Percentiles rank a stretch among this genome's conserved stretches.
These are phyloP conservation scores for Castanopsis chinensis DNA, from an alignment of 306 rosid species.

Conservation along the genomic window DNA sequence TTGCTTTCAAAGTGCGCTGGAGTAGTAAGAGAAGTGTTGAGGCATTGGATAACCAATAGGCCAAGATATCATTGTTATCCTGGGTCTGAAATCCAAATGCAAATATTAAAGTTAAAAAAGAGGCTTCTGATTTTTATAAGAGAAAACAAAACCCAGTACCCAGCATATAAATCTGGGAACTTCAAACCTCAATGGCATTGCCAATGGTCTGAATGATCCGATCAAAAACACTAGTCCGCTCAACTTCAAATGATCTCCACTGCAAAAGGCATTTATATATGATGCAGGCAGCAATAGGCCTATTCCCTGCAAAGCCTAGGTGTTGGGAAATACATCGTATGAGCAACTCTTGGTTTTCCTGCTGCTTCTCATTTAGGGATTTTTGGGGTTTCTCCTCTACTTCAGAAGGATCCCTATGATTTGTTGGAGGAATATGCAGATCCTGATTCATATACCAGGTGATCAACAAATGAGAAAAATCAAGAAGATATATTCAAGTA, in stretches of 20 bases:
- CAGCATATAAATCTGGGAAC: constrained; percentile 18
- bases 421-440: constrained; percentile 58
- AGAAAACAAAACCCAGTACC: constrained; percentile 6
- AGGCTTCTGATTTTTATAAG: constrained; percentile 6
- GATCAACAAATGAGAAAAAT: constrained; percentile 16
- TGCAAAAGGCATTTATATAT: constrained; percentile 60
- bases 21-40: constrained; percentile 60
- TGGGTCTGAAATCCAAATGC: constrained; percentile 42
- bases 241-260: constrained; percentile 71
- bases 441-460: constrained; percentile 47
- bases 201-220: constrained; percentile 56
- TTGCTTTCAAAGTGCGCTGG: constrained; percentile 63
- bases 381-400: constrained; percentile 58
- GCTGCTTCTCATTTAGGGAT: constrained; percentile 64
- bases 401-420: constrained; percentile 62
- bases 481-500: constrained; percentile 1
- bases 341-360: constrained; percentile 63
- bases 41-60: constrained; percentile 60
- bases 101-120: constrained; percentile 20
- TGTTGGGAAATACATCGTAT: constrained; percentile 51
- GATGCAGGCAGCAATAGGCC: constrained; percentile 56
- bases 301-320: constrained; percentile 55
- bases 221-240: constrained; percentile 58
- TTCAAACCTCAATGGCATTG: constrained; percentile 56
- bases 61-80: constrained; percentile 54